Evolutionary conservation across 306 rosid genomes (phyloP), one percentile per base, ranked within the genome.

Genomic region (Vachellia collinsii): DNA sequence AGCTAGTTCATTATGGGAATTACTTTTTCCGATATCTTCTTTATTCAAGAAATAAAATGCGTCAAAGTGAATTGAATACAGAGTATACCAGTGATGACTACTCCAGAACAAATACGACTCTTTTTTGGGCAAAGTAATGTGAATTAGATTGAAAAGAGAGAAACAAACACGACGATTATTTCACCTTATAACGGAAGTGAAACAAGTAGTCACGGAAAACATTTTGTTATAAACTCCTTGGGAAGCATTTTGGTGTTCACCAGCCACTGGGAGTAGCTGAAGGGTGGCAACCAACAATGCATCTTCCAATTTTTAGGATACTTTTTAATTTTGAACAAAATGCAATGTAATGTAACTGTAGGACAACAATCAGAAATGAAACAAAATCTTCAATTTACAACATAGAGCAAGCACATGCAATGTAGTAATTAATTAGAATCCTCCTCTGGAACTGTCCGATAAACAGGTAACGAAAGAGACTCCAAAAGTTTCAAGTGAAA

Each of bases 401-500:
- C 34, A 11, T 38, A 77, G 50, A 79, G 66, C 79, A 67, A 65
- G 72, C 70, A 77, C 16, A 59, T 43, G 19, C 65, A 67, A 34
- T 46, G 48, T 11, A 6, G 48, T 11, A 6, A 75, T 56, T 22
- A 69, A 17, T 51, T 4, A 17, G 19, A 29, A 23, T 19, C 23
- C 61, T 17, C n/a, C 19, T 53, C 25, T 53, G 23, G 11, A 53
- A 3, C 61, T 19, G 61, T 67, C 86, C 90, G 90, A 76, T 89
- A 94, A 39, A 95, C 11, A 0, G 99, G 99, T 81, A 95, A 82
- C 0, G 98, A 81, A 46, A 95, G 53, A 0, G 93, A 90, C 54
- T 89, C 96, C 79, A 88, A 70, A 71, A 95, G 9, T 91, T 93
- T 95, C 84, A 95, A 62, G 74, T 93, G 97, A 81, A 95, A 37